Evolutionary conservation across 1,284 basidiomycete genomes (phyloP), one percentile per base, ranked within the genome.

Genomic region (Amylostereum chailletii): DNA sequence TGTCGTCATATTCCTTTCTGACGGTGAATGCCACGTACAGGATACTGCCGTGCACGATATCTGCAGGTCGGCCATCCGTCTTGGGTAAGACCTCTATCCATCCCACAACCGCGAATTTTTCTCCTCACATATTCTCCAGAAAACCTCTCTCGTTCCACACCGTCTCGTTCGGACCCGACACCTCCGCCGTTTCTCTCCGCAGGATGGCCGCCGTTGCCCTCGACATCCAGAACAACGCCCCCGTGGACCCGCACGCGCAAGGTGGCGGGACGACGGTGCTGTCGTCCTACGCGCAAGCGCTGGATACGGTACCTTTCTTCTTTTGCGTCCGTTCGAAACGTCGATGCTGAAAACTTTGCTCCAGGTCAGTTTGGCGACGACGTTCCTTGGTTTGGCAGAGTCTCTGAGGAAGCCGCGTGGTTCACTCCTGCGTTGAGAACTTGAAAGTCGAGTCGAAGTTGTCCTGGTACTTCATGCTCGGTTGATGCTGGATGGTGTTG

Each of bases 1-100:
- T 0, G 71, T 83, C n/a, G 62, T 83, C n/a, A 71, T 83, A 32
- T 83, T 83, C 60, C 65, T 83, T 11, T 83, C 81, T 0, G 80
- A 81, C 51, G 81, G 81, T 0, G 72, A 78, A 61, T 73, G 73
- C 48, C 33, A 43, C 1, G 65, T 76, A 19, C 50, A 50, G 0
- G 75, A 81, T 47, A 27, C 59, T 0, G 60, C 61, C 0, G 63
- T 80, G 49, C 71, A 75, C 29, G 67, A 71, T 51, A 46, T 82
- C 2, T 76, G 75, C 53, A 68, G 69, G 4, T 53, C 66, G 1
- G 70, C 78, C 1, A 58, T 77, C n/a, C 64, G 65, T 39, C 70
- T 70, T 3, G 77, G 78, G 81, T 79, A 53, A 48, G 64, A 19
- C 19, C 58, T 32, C 41, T 50, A 26, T 6, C 19, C 9, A 9